Base-by-base conservation (phyloP, 2,329 filamentous ascomycete species). In the Talaromyces sp. region DNA sequence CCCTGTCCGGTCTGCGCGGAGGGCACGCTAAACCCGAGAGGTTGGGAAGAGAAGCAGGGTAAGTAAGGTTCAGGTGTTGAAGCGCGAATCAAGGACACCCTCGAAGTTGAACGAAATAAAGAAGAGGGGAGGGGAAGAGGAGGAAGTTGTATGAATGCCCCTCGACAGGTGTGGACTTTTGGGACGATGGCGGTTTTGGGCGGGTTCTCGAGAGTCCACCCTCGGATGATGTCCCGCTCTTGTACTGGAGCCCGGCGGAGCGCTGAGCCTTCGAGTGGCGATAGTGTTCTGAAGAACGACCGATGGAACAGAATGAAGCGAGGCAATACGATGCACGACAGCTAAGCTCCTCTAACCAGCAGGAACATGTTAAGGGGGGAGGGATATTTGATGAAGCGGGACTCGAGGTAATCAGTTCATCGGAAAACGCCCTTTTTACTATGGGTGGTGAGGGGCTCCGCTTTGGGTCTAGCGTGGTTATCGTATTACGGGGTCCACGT, bases 1-100 rank as follows among this genome's bases (percentile, higher is more conserved):
- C 73, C 66, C 76, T 75, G 56, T 73, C 74, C 49, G 66, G 65
- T 66, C 74, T 72, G 66, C 71, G 73, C 62, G 72, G 62, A 63
- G 71, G 39, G 62, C 66, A 77, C 65, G 68, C 75, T 71, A 69
- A 75, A 71, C 56, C 73, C 77, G 66, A 80, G 70, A 55, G 80
- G 80, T 45, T 47, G 78, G 80, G 36, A 39, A 20, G 36, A 39
- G 36, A 76, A 60, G 75, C 68, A 46, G 75, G 71, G 48, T 75
- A 76, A 44, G 46, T 35, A 49, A 72, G 72, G 30, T 58, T 81
- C 80, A 67, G 77, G 75, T 52, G 79, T 81, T 49, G 77, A 81
- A 62, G 74, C 72, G 65, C 76, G 77, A 69, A 36, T 46, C 43
- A 19, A 36, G 65, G 70, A 65, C 78, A 75, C 70, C 75, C 17